phyloP scores from a whole-genome alignment of 805 yeast species.

The Jamesozyma spencerorum region DNA sequence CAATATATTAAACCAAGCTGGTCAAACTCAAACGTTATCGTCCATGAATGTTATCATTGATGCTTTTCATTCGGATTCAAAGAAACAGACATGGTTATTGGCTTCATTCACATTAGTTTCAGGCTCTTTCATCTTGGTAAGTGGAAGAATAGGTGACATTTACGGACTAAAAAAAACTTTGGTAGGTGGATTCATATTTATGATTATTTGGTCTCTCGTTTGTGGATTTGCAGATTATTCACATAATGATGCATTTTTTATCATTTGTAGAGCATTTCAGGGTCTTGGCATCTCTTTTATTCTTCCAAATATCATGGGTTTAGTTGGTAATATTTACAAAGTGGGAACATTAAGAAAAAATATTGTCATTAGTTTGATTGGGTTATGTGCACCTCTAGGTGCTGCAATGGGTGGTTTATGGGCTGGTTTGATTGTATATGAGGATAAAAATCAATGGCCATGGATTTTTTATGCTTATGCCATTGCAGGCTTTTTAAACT shows the following conservation, averaged over 20 bases:
- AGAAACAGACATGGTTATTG: conserved; percentile 50
- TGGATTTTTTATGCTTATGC: conserved; percentile 25
- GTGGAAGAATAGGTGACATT: conserved; percentile 65
- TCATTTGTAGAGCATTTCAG: conserved; percentile 45
- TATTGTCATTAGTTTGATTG: conserved; percentile 44
- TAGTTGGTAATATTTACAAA: conserved; percentile 39
- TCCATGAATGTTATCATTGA: conserved; percentile 29
- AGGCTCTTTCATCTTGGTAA: conserved; percentile 59
- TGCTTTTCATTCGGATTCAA: conserved; percentile 26
- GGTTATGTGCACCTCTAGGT: conserved; percentile 58
- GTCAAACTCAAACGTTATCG: conserved; percentile 32
- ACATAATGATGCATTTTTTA: conserved; percentile 41
- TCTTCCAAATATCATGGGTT: conserved; percentile 51
- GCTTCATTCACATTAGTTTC: conserved; percentile 62
- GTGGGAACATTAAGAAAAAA: conserved; percentile 38
- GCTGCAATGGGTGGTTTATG: conserved; percentile 45
- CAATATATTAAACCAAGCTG: conserved; percentile 36
- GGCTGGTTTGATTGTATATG: conserved; percentile 36
- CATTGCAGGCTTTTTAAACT: conserved; percentile 12
- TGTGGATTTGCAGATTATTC: conserved; percentile 50
- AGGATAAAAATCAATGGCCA: conserved; percentile 15
- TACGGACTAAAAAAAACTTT: conserved; percentile 51
- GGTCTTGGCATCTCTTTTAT: conserved; percentile 52
- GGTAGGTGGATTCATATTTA: conserved; percentile 46
- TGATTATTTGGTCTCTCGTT: conserved; percentile 47